These are phyloP conservation scores for Thermoascus crustaceus DNA, from an alignment of 2,329 filamentous ascomycete species.

Conservation along the genomic window DNA sequence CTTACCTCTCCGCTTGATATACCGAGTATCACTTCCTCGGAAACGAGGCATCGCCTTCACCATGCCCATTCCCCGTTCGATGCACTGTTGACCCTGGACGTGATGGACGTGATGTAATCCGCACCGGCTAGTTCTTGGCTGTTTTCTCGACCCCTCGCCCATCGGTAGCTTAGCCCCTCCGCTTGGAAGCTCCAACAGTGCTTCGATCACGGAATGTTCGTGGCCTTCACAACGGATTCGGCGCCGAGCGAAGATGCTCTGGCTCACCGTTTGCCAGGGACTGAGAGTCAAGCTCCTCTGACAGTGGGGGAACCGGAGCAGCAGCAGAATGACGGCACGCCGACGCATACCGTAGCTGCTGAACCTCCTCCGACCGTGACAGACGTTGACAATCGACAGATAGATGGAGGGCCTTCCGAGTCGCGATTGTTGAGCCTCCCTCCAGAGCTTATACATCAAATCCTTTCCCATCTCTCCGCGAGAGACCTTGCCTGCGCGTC, in stretches of 20 bases:
- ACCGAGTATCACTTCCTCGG: neutral
- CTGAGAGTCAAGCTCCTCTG: neutral
- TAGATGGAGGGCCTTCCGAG: neutral
- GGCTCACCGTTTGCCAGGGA: neutral
- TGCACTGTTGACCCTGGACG: neutral
- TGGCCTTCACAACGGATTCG: neutral
- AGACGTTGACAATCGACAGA: neutral
- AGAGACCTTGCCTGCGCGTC: conserved; percentile 55
- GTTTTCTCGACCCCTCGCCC: neutral
- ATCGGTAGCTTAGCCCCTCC: too few species aligned
- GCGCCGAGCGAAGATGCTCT: neutral
- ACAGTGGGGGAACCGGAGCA: neutral
- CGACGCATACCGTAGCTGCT: neutral
- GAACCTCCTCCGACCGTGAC: too few species aligned
- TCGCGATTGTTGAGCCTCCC: conserved; percentile 48
- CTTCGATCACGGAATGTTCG: neutral
- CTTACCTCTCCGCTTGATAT: too few species aligned
- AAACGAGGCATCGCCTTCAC: neutral
- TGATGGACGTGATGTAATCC: neutral
- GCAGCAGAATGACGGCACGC: neutral
- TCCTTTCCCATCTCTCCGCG: conserved; percentile 59
- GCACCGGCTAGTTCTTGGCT: neutral
- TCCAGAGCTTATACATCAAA: conserved; percentile 63
- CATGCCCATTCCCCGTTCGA: neutral
- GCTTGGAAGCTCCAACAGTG: too few species aligned